Conservation (phyloP, 2,329 filamentous ascomycete genomes). For the Sporothrix brunneoviolacea region DNA sequence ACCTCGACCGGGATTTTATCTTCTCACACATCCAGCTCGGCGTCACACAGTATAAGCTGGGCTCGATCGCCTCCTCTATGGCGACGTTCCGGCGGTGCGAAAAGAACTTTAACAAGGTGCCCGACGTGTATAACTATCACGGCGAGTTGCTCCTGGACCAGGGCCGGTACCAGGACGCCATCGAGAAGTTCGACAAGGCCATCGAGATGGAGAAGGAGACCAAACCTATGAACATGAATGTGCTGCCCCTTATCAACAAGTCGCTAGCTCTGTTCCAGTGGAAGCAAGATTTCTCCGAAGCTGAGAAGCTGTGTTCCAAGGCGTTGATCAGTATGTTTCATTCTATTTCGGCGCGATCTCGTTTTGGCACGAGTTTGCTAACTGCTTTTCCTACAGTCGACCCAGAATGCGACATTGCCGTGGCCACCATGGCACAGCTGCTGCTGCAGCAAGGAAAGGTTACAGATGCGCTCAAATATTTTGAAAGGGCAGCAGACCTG, state of each 20-base stretch:
- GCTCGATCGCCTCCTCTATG: constrained; percentile 95
- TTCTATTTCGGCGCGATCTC: too few relatives aligned
- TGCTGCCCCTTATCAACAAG: constrained; percentile 97
- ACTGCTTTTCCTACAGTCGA: constrained; percentile 63
- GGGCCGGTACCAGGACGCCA: constrained; percentile 88
- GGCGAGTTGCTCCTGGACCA: constrained; percentile 95
- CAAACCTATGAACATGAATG: constrained; percentile 94
- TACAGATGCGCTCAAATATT: constrained; percentile 89
- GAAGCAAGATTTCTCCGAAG: constrained; percentile 93
- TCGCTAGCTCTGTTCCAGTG: constrained; percentile 94
- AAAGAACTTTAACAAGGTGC: constrained; percentile 96
- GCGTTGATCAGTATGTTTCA: constrained; percentile 78
- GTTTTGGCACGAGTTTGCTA: too few relatives aligned
- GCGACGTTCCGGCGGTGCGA: constrained; percentile 95
- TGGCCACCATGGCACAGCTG: constrained; percentile 96
- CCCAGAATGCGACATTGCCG: constrained; percentile 96
- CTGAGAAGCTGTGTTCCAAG: constrained; percentile 94
- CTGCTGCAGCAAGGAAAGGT: constrained; percentile 97
- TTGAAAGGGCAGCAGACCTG: constrained; percentile 91
- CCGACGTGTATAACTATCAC: constrained; percentile 99
- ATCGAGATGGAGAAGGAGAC: constrained; percentile 96
- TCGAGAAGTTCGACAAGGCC: constrained; percentile 97
- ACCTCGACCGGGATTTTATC: constrained; percentile 92
- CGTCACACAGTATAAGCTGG: constrained; percentile 99
- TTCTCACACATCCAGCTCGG: constrained; percentile 99